These are phyloP conservation scores for Fusarium sp. DNA, from an alignment of 2,329 filamentous ascomycete genomes.

Conservation along the genomic window DNA sequence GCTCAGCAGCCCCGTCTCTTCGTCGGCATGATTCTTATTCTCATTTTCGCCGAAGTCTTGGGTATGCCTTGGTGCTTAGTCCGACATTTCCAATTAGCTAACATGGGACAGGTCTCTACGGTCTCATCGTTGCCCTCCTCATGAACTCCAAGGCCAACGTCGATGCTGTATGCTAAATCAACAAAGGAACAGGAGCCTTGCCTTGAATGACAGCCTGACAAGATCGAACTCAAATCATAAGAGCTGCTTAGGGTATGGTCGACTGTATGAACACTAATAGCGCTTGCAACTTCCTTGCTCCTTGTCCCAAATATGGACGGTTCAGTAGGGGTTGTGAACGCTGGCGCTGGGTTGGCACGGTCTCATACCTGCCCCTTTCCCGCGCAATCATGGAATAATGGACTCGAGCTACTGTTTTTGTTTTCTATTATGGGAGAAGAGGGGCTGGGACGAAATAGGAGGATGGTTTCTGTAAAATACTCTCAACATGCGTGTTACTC, in stretches of 20 bases:
- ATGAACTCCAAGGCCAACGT: constrained; percentile 95
- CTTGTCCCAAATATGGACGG: constrained; percentile 16
- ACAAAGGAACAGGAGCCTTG: constrained; percentile 6
- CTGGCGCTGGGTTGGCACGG: constrained; percentile 39
- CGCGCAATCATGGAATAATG: constrained; percentile 41
- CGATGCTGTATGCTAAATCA: constrained; percentile 64
- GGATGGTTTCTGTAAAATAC: constrained; percentile 61
- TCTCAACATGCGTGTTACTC: constrained; percentile 56
- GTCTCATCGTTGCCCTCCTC: constrained; percentile 96
- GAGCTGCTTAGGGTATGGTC: constrained; percentile 35
- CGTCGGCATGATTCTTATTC: constrained; percentile 98
- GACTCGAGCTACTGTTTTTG: constrained; percentile 31
- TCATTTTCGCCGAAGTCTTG: constrained; percentile 99
- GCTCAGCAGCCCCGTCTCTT: constrained; percentile 88
- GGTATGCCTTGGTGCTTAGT: constrained; percentile 66
- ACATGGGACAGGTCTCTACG: constrained; percentile 83
- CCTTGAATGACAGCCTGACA: constrained; percentile 49
- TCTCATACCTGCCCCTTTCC: constrained; percentile 29
- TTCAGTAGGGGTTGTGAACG: constrained; percentile 34
- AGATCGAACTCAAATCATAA: constrained; percentile 48
- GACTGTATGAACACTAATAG: constrained; percentile 39
- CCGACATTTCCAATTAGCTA: constrained; percentile 26
- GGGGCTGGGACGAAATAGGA: constrained; percentile 35
- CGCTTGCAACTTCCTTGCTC: constrained; percentile 35
- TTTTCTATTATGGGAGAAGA: constrained; percentile 37